phyloP scores from a whole-genome alignment of 2,329 filamentous ascomycete genomes.

The Pseudomassariella vexata region DNA sequence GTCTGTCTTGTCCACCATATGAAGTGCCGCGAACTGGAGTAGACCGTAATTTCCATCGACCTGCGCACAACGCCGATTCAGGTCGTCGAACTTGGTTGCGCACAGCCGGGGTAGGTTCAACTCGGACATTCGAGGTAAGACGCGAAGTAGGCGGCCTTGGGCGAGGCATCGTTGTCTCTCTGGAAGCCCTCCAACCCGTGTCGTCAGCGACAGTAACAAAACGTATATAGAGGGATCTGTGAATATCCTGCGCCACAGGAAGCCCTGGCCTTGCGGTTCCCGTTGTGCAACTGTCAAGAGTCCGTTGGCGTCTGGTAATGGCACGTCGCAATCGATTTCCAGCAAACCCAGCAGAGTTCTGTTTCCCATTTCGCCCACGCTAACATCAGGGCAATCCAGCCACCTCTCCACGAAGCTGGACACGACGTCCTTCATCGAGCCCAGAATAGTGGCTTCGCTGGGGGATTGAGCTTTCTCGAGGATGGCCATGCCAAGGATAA shows the following conservation, averaged over 20 bases:
- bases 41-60: conserved; percentile 29
- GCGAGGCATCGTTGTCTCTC: conserved; percentile 40
- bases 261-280: conserved; percentile 40
- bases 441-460: conserved; percentile 43
- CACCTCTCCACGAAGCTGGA: conserved; percentile 43
- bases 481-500: conserved; percentile 51
- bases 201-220: conserved; percentile 35
- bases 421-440: conserved; percentile 42
- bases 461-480: conserved; percentile 45
- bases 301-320: conserved; percentile 18
- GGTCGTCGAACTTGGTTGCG: conserved; percentile 28
- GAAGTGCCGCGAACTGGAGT: conserved; percentile 44
- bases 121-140: conserved; percentile 43
- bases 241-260: conserved; percentile 50
- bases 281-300: conserved; percentile 30
- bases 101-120: conserved; percentile 38
- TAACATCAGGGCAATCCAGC: conserved; percentile 47
- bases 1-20: conserved; percentile 45
- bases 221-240: conserved; percentile 36
- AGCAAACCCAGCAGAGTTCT: conserved; percentile 48
- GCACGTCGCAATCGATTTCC: conserved; percentile 45
- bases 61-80: conserved; percentile 20
- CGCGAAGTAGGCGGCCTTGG: conserved; percentile 45
- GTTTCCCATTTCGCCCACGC: conserved; percentile 48
- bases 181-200: conserved; percentile 15